Base-by-base conservation (phyloP, 1,284 basidiomycete genomes). In the Peniophora sp. region DNA sequence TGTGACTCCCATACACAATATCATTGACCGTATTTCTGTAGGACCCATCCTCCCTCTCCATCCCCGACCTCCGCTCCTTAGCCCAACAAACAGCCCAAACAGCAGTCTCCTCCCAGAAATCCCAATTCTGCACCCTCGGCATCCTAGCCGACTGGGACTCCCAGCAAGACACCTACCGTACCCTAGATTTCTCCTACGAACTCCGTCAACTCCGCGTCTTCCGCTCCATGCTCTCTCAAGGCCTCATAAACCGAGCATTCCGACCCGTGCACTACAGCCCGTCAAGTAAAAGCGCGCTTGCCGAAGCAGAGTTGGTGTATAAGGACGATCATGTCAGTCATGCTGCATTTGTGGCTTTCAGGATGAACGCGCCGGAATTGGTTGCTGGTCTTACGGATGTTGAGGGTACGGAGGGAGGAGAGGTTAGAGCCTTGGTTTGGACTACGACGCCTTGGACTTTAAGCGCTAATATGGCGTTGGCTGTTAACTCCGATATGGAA, bases 361-460 rank as follows among this genome's bases (percentile, higher is more conserved):
- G 77, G 3, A 65, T 94, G 16, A 71, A 78, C 17, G 34, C 49
- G 3, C 19, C 5, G 38, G 38, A 41, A 8, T 32, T 32, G 27
- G 12, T 32, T 5, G 27, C 6, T 12, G 27, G 38, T 8, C 16
- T n/a, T 5, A 16, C 38, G 38, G 38, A 41, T 6, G 38, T 5
- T 41, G 27, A n/a, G 27, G 27, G 27, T 32, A n/a, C n/a, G 38
- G 38, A 36, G 10, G 34, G 34, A 45, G 59, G 14, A 51, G 56
- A 58, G 64, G 16, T 65, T 87, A 2, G 75, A 78, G 60, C 96
- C 10, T 71, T 94, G 27, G 88, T 97, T n/a, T 99, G 97, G 97
- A 99, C 96, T 1, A 99, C 97, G 0, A 99, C 96, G 0, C 92
- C 97, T 0, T 99, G 96, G 96, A 97, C 92, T 6, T 70, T 99